Conservation (phyloP, 345 rosid species). For the Orychophragmus violaceus region DNA sequence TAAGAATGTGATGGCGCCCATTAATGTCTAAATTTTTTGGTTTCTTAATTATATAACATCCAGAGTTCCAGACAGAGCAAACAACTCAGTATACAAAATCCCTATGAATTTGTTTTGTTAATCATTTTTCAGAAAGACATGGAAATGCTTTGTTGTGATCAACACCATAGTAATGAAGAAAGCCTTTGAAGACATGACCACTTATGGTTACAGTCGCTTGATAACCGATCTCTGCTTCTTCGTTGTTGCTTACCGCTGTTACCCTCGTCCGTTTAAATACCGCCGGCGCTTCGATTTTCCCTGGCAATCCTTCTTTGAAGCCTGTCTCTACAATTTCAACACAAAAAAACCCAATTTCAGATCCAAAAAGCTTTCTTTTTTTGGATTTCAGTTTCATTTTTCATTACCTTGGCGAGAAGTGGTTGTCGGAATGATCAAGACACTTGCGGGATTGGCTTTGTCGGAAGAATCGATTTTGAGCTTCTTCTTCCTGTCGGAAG, state of each 20-base stretch:
- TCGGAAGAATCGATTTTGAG: constrained; percentile 34
- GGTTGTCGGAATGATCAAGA: constrained; percentile 35
- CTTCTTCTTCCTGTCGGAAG: constrained; percentile 48
- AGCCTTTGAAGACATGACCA: constrained; percentile 85
- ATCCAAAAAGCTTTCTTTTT: not conserved
- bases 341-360: not conserved
- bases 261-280: constrained; percentile 74
- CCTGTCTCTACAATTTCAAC: constrained; percentile 41
- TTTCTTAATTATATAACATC: not conserved
- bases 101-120: not conserved
- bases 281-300: constrained; percentile 81
- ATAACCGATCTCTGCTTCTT: constrained; percentile 65
- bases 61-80: constrained; percentile 13
- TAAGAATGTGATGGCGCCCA: not conserved
- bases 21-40: not conserved
- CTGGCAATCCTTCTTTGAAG: constrained; percentile 62
- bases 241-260: constrained; percentile 56
- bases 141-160: constrained; percentile 44
- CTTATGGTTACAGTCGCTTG: constrained; percentile 82
- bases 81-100: not conserved
- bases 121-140: constrained; percentile 23
- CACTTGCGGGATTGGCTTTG: constrained; percentile 30
- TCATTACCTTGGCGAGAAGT: constrained; percentile 48
- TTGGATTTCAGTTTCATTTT: not conserved
- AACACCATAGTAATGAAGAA: constrained; percentile 62